phyloP scores from a whole-genome alignment of 225 moss, liverwort and hornwort species.

The Polytrichum commune region DNA sequence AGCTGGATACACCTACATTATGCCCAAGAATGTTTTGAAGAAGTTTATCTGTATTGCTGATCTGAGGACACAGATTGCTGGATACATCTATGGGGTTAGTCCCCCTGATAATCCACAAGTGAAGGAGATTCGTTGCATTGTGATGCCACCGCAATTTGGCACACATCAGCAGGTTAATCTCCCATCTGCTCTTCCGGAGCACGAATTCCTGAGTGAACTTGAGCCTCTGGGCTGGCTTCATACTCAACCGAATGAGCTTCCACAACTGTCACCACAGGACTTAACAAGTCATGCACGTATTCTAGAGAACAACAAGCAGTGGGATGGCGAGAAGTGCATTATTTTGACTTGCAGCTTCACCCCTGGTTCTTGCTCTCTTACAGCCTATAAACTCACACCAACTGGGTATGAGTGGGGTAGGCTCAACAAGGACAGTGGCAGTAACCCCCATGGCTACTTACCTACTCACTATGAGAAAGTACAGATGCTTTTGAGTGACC shows the following conservation, averaged over 20 bases:
- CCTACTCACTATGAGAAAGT: conserved; percentile 99
- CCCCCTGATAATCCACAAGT: conserved; percentile 99
- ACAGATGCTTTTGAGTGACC: conserved; percentile 98
- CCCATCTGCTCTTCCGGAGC: conserved; percentile 92
- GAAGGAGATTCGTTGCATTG: conserved; percentile 99
- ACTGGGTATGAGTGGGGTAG: conserved; percentile 99
- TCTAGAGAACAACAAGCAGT: conserved; percentile 99
- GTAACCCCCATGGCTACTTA: conserved; percentile 96
- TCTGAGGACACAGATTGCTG: conserved; percentile 94
- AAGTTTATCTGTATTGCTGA: conserved; percentile 99
- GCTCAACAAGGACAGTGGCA: conserved; percentile 97
- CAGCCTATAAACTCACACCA: conserved; percentile 98
- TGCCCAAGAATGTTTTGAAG: conserved; percentile 99
- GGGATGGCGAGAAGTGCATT: conserved; percentile 99
- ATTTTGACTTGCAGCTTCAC: conserved; percentile 99
- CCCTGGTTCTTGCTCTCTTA: conserved; percentile 98
- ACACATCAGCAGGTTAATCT: conserved; percentile 98
- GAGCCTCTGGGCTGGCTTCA: conserved; percentile 99
- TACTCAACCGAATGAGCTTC: conserved; percentile 97
- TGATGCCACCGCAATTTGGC: conserved; percentile 98
- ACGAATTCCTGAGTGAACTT: conserved; percentile 90
- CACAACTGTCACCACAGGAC: conserved; percentile 96
- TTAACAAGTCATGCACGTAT: conserved; percentile 94
- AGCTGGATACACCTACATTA: conserved; percentile 97
- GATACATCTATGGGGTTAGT: conserved; percentile 97